Percentiles rank a stretch among this genome's conserved stretches.
Evolutionary conservation across 305 asterid genomes (phyloP).

Genomic region (Plantago coronopus): DNA sequence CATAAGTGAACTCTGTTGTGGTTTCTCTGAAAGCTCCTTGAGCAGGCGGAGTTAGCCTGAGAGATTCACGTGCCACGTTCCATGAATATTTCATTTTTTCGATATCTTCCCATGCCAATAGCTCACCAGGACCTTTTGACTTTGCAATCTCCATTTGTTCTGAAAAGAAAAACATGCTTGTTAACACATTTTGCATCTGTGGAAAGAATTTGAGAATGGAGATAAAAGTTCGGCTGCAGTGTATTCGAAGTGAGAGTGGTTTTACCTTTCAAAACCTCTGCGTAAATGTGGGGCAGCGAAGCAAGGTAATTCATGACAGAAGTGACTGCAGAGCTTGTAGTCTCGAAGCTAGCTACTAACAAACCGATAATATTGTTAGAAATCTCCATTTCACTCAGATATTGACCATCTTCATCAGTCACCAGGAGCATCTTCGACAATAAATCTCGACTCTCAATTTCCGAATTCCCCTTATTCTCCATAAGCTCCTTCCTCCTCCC

Average conservation of each 20-base stretch:
- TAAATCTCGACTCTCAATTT: constrained; percentile 25
- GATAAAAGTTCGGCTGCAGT: not conserved
- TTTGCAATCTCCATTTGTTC: constrained; percentile 39
- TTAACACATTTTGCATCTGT: not conserved
- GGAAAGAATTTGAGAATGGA: not conserved
- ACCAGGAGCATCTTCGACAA: constrained; percentile 36
- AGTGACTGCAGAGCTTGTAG: constrained; percentile 39
- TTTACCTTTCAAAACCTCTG: constrained; percentile 34
- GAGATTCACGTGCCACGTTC: constrained; percentile 40
- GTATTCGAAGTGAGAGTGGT: not conserved
- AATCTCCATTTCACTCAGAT: constrained; percentile 44
- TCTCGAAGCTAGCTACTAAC: constrained; percentile 39
- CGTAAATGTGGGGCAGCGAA: constrained; percentile 36
- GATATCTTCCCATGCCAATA: constrained; percentile 38
- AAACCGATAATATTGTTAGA: constrained; percentile 38
- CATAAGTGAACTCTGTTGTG: constrained; percentile 34
- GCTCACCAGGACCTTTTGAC: constrained; percentile 25
- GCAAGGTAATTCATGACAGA: constrained; percentile 45
- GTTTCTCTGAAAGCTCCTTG: constrained; percentile 41
- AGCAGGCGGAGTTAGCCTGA: constrained; percentile 33
- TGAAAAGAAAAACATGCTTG: constrained; percentile 1
- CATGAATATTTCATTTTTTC: constrained; percentile 42
- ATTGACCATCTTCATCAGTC: constrained; percentile 33
- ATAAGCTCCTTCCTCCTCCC: constrained; percentile 32
- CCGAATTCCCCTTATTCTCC: constrained; percentile 10